Base-by-base conservation (phyloP, 306 rosid species). In the Quercus gilva region DNA sequence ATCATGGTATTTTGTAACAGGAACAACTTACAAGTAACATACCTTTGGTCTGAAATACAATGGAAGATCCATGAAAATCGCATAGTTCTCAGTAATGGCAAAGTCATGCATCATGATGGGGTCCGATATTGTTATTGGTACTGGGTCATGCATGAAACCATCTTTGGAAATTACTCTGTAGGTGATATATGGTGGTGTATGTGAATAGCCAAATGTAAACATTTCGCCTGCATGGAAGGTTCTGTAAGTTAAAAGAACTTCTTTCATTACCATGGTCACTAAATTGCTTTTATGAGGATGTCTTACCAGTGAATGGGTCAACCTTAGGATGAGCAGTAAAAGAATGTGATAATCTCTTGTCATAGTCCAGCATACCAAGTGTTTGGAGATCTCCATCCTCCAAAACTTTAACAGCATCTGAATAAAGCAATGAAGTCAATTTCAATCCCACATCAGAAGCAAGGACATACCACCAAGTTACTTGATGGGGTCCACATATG, bases 321-420 rank as follows among this genome's bases (percentile, higher is more conserved):
- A 94, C 95, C 89, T 94, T 94, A 60, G 99, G 99, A 88, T 94
- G 97, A 83, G 99, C 97, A 68, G 97, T 94, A 88, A 94, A 94
- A 52, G 92, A 82, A 85, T 92, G 97, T 13, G 85, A 70, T 85
- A 94, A 84, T 90, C 97, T 90, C 89, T 91, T 92, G 91, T 94
- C 97, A 87, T 94, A 94, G 84, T 92, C 97, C 82, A 94, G 80
- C 86, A 94, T 10, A 59, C 99, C 99, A 71, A 92, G 91, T 29
- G 99, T 94, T 71, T 92, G 97, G 82, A 92, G 82, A 87, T 94
- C 97, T 74, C 99, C 99, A 82, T 94, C 99, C 85, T 94, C 99
- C 81, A 94, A 79, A 71, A 94, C 97, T 88, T 92, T 91, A 76
- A 94, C 78, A 78, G 86, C 95, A 89, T 94, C 97, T 94, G 74